These are phyloP conservation scores for Daldinia concentrica DNA, from an alignment of 495 filamentous ascomycete genomes.

Conservation along the genomic window DNA sequence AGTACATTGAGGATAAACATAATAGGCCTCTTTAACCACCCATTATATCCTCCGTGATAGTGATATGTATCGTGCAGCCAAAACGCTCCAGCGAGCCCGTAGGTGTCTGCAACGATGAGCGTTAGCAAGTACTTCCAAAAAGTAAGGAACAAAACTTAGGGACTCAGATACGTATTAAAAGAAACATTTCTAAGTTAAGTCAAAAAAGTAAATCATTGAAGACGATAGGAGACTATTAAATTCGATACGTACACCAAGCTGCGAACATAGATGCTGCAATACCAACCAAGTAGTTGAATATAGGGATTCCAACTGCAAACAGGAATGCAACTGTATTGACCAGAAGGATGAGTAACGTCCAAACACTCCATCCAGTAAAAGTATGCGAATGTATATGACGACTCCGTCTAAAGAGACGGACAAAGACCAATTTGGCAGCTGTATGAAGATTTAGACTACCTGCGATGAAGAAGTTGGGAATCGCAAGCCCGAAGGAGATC, in stretches of 20 bases:
- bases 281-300: constrained; percentile 69
- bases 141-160: not conserved
- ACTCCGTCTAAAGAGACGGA: constrained; percentile 62
- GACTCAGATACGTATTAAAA: too few relatives aligned
- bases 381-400: constrained; percentile 51
- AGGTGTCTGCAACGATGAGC: constrained; percentile 49
- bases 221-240: too few relatives aligned
- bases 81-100: constrained; percentile 64
- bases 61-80: constrained; percentile 56
- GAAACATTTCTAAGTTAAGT: too few relatives aligned
- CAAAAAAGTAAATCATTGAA: too few relatives aligned
- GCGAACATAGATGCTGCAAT: constrained; percentile 62
- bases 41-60: constrained; percentile 24
- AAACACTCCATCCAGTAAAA: constrained; percentile 54
- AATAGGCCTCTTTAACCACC: constrained; percentile 34
- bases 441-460: constrained; percentile 73
- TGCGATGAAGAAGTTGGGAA: constrained; percentile 73
- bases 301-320: constrained; percentile 70
- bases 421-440: constrained; percentile 67
- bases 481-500: constrained; percentile 75
- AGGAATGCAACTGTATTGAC: constrained; percentile 71
- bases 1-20: constrained; percentile 42
- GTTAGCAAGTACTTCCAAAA: not conserved
- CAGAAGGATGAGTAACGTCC: constrained; percentile 62
- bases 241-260: constrained; percentile 52